These are phyloP conservation scores for Ilex asprella DNA, from an alignment of 257 asterid genomes.

Conservation along the genomic window DNA sequence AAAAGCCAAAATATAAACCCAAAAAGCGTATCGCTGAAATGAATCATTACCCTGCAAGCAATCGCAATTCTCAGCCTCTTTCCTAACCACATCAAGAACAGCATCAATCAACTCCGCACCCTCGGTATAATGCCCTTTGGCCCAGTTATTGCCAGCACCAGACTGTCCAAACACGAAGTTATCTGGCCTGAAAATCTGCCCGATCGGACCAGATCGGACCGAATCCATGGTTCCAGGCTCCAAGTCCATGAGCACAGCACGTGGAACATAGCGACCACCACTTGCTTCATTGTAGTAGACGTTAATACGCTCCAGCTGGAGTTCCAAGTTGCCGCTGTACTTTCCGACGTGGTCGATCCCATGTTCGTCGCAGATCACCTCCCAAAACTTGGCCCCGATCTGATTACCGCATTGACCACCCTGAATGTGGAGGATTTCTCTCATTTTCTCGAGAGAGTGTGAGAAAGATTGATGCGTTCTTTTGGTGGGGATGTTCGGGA, in stretches of 20 bases:
- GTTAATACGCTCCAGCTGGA: conserved; percentile 34
- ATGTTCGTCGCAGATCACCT: conserved; percentile 36
- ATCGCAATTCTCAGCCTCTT: no score
- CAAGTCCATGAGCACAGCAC: conserved; percentile 39
- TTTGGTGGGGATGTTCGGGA: no score
- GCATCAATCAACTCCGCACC: no score
- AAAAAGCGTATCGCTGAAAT: background rate
- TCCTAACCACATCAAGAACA: no score
- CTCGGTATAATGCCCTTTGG: conserved; percentile 20
- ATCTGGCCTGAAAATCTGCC: conserved; percentile 38
- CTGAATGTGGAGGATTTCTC: conserved; percentile 33
- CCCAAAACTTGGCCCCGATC: conserved; percentile 39
- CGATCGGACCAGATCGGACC: conserved; percentile 31
- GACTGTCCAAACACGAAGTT: conserved; percentile 39
- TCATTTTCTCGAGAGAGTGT: conserved; percentile 9
- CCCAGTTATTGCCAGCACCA: conserved; percentile 38
- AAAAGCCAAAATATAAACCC: no score
- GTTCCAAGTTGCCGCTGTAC: conserved; percentile 28
- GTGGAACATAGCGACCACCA: conserved; percentile 37
- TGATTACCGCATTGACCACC: conserved; percentile 40
- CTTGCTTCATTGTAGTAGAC: conserved; percentile 37
- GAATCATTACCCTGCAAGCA: background rate
- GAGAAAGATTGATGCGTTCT: no score
- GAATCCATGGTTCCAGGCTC: conserved; percentile 42
- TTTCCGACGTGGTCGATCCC: conserved; percentile 30